phyloP scores from a whole-genome alignment of 257 asterid species.

The Lycium ferocissimum region DNA sequence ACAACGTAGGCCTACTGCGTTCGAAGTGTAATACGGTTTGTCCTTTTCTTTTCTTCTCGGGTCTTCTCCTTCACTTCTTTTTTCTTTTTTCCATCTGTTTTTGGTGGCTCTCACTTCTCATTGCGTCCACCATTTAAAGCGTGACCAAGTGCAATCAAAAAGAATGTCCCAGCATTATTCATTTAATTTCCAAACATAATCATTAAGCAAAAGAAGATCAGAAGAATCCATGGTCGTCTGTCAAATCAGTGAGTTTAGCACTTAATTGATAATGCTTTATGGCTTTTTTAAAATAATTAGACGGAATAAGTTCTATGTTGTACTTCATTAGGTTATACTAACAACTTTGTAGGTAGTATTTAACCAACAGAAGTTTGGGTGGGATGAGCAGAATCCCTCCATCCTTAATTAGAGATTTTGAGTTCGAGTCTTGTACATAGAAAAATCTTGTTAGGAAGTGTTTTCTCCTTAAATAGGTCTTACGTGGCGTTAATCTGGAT shows the following conservation, averaged over 20 bases:
- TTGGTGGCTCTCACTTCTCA: conserved; percentile 20
- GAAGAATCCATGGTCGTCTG: not conserved
- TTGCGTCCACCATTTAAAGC: conserved; percentile 12
- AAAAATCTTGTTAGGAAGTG: too few relatives aligned
- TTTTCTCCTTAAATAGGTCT: too few relatives aligned
- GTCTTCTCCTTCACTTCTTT: conserved; percentile 8
- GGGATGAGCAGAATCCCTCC: too few relatives aligned
- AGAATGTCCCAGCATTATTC: not conserved
- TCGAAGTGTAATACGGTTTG: not conserved
- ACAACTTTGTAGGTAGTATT: not conserved
- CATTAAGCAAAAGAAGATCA: not conserved
- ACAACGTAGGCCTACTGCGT: not conserved
- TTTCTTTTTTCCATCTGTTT: not conserved
- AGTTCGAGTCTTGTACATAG: too few relatives aligned
- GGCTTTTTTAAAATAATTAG: not conserved
- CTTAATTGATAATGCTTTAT: not conserved
- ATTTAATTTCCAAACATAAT: not conserved
- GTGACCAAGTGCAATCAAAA: not conserved
- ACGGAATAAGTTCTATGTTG: not conserved
- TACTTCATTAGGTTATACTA: not conserved
- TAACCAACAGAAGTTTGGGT: too few relatives aligned
- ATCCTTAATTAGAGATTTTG: too few relatives aligned
- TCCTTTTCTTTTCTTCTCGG: not conserved
- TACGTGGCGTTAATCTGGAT: too few relatives aligned
- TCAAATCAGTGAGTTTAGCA: conserved; percentile 10